A percentile compares a stretch with the other conserved stretches of the same genome.
phyloP scores from a whole-genome alignment of 2,329 filamentous ascomycete genomes.

The Parascedosporium putredinis region DNA sequence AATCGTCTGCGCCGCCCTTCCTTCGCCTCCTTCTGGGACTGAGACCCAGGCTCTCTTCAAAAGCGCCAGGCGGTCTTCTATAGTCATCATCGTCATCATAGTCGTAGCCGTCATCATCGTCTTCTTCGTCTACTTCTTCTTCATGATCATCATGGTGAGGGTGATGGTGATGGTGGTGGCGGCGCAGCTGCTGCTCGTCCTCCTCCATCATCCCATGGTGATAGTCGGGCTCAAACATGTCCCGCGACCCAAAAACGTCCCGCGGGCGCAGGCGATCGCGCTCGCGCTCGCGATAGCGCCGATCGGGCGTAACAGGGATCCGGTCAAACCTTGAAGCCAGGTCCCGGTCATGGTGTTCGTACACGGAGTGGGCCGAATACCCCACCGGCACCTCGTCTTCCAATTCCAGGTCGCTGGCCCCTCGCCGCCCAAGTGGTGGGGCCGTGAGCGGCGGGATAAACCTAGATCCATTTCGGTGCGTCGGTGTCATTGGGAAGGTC shows the following conservation, averaged over 20 bases:
- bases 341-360: background rate
- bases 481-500: conserved; percentile 5
- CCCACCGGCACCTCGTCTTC: conserved; percentile 2
- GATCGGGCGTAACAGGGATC: background rate
- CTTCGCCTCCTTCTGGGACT: conserved; percentile 1
- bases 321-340: conserved; percentile 4
- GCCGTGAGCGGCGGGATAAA: background rate
- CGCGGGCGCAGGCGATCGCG: background rate
- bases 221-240: background rate
- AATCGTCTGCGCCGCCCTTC: background rate
- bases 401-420: background rate
- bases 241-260: background rate
- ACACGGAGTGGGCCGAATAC: background rate
- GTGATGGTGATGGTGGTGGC: too few relatives aligned
- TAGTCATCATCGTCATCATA: conserved; percentile 6
- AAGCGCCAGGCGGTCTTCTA: background rate
- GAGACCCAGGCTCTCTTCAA: background rate
- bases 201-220: background rate
- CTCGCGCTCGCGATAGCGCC: background rate
- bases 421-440: background rate
- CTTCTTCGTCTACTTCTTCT: too few relatives aligned
- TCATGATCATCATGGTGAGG: conserved; percentile 4
- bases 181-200: too few relatives aligned
- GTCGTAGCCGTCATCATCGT: conserved; percentile 6
- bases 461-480: background rate